These are phyloP conservation scores for Patellaria atrata DNA, from an alignment of 495 filamentous ascomycete genomes.

Conservation along the genomic window DNA sequence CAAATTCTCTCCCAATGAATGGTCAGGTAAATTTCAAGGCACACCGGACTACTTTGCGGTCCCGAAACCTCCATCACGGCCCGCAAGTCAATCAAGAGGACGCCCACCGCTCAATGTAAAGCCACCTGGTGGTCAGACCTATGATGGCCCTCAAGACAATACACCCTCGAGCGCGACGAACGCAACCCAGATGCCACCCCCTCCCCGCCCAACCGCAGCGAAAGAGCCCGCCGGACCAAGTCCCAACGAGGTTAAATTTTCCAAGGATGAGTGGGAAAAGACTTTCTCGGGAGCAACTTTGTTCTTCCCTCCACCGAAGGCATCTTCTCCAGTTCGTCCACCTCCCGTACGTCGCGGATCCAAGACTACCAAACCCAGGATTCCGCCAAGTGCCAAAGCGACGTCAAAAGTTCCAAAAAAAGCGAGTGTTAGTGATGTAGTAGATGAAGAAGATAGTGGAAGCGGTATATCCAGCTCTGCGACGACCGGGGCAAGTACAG, in stretches of 20 bases:
- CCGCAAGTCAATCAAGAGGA: too few species aligned
- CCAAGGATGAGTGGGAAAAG: slow-evolving; percentile 49
- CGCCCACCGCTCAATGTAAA: slow-evolving; percentile 22
- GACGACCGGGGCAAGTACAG: slow-evolving; percentile 8
- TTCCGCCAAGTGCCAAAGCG: slow-evolving; percentile 6
- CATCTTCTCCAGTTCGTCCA: slow-evolving; percentile 3
- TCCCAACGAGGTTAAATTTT: slow-evolving; percentile 39
- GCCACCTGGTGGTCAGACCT: slow-evolving; percentile 23
- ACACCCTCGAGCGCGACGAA: slow-evolving; percentile 9
- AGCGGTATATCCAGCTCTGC: slow-evolving; percentile 9
- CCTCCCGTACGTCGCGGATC: slow-evolving; percentile 5
- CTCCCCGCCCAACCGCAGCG: slow-evolving; percentile 12
- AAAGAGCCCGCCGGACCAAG: slow-evolving; percentile 19
- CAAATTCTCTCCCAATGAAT: slow-evolving; percentile 47
- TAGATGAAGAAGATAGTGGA: slow-evolving; percentile 5
- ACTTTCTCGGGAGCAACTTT: slow-evolving; percentile 49
- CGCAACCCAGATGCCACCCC: slow-evolving; percentile 10
- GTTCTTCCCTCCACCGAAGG: slow-evolving; percentile 17
- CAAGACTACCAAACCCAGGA: slow-evolving; percentile 7
- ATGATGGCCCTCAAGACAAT: slow-evolving; percentile 15
- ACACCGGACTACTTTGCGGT: slow-evolving; percentile 38
- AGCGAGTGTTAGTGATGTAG: slow-evolving; percentile 6
- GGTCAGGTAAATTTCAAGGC: slow-evolving; percentile 40
- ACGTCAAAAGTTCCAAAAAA: slow-evolving; percentile 5
- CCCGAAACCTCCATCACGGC: slow-evolving; percentile 7